Base-by-base conservation (phyloP, 1,284 basidiomycete genomes). In the Sanghuangporus weigelae region DNA sequence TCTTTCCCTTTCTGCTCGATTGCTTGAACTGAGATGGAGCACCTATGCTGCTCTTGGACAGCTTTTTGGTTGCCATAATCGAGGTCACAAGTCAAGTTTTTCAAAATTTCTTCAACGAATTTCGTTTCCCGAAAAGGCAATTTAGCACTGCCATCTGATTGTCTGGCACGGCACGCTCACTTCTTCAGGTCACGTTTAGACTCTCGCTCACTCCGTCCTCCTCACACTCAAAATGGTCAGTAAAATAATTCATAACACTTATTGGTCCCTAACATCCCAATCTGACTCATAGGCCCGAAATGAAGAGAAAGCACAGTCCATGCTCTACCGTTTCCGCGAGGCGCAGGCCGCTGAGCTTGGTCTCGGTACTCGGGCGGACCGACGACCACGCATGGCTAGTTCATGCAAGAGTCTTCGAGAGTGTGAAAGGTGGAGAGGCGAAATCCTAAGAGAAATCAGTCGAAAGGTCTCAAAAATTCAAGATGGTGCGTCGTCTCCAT, bases 261-360 rank as follows among this genome's bases (percentile, higher is more conserved):
- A 38, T 16, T n/a, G 19, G 10, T 26, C 31, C 26, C 50, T 51
- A 4, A 26, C 5, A 8, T 7, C 1, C 26, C 26, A 12, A n/a
- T 12, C 14, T 21, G 1, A 6, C 19, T 11, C 16, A 50, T 71
- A 93, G 95, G 94, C 95, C 69, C 91, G 95, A 77, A 97, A 97
- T 89, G 91, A 95, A 75, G 95, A 97, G 77, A 98, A 97, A 75
- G 93, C 95, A 0, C 95, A 96, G 77, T 97, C 95, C 56, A 98
- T 98, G 95, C 86, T 99, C 59, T 98, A 97, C 77, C 95, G 96
- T 68, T 99, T 99, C 77, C 91, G 96, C 64, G 95, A 98, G 77
- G 93, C 93, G 59, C 96, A 99, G 76, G 95, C 94, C 0, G 89
- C 91, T 58, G 96, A 98, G 78, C 88, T 98, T 71, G 96, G 96